Conservation (phyloP, 306 rosid species). For the Cyclanthera cordifolia region DNA sequence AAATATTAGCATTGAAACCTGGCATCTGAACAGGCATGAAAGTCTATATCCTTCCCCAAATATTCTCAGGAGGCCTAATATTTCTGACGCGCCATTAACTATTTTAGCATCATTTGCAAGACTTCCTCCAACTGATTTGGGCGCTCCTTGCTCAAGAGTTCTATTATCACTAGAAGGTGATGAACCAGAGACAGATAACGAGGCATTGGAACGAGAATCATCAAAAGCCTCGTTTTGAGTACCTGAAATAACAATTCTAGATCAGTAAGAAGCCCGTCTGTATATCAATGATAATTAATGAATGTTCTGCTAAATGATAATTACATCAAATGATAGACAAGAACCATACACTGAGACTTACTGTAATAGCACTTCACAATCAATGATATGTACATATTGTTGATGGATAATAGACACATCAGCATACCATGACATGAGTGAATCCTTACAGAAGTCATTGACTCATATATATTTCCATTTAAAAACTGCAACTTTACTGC, state of each 20-base stretch:
- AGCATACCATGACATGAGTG: not conserved
- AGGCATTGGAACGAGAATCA: slow-evolving; percentile 48
- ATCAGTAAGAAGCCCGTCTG: not conserved
- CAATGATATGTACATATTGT: not conserved
- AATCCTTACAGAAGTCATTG: not conserved
- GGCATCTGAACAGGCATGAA: slow-evolving; percentile 73
- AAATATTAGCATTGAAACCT: slow-evolving; percentile 42
- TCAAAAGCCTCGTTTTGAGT: slow-evolving; percentile 55
- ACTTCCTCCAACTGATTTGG: slow-evolving; percentile 35
- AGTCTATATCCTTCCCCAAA: slow-evolving; percentile 91
- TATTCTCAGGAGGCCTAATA: slow-evolving; percentile 64
- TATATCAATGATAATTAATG: not conserved
- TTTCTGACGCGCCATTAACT: slow-evolving; percentile 52
- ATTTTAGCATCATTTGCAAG: slow-evolving; percentile 43
- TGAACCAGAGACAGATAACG: slow-evolving; percentile 40
- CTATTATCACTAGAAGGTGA: slow-evolving; percentile 42
- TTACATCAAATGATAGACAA: not conserved
- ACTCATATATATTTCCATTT: not conserved
- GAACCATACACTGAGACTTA: not conserved
- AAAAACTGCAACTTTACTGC: not conserved
- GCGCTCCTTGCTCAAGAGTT: slow-evolving; percentile 39
- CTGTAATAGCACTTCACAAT: not conserved
- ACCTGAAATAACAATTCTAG: slow-evolving; percentile 24
- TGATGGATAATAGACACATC: not conserved
- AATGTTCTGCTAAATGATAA: not conserved